Base-by-base conservation (phyloP, 495 filamentous ascomycete species). In the Penicillium silybi region DNA sequence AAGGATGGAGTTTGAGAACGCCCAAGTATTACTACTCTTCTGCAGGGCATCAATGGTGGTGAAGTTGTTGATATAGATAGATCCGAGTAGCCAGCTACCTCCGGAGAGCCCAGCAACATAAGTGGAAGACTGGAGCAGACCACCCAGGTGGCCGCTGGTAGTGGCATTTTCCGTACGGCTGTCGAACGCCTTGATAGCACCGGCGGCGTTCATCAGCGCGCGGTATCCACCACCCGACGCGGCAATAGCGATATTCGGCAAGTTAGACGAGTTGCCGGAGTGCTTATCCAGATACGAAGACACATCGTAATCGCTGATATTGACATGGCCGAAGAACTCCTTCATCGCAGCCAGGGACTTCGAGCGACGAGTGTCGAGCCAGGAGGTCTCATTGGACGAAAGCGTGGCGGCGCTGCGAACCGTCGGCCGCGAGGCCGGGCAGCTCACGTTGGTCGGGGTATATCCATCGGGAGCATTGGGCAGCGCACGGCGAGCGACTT, bases 21-120 rank as follows among this genome's bases (percentile, higher is more conserved):
- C 71, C 92, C 92, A 97, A 6, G 83, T 66, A 15, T 70, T 72
- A 11, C 78, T 80, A 44, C 44, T 17, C 1, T 75, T 58, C 57
- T 75, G 71, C 51, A 95, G 79, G 35, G 65, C 64, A 26, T 80
- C 63, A 38, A 97, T 78, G 15, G 82, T 85, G 27, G 85, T 87
- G 72, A 92, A 97, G 69, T 97, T 97, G 73, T 97, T 97, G 52
- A 85, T 75, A 60, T 83, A 93, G 16, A 97, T 79, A 25, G 86
- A 90, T 6, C 88, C 88, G 10, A 96, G 81, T 10, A 97, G 70
- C 92, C 92, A 97, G 11, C 84, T 81, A 46, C 92, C 93, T 27
- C 92, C 92, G 15, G 87, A 92, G 17, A 97, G 75, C 29, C 89
- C 92, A 16, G 90, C 76, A 15, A 97, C 54, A 65, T 97, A 97